Base-by-base conservation (phyloP, 371 early-diverging fungal species). In the Mortierella polycephala region DNA sequence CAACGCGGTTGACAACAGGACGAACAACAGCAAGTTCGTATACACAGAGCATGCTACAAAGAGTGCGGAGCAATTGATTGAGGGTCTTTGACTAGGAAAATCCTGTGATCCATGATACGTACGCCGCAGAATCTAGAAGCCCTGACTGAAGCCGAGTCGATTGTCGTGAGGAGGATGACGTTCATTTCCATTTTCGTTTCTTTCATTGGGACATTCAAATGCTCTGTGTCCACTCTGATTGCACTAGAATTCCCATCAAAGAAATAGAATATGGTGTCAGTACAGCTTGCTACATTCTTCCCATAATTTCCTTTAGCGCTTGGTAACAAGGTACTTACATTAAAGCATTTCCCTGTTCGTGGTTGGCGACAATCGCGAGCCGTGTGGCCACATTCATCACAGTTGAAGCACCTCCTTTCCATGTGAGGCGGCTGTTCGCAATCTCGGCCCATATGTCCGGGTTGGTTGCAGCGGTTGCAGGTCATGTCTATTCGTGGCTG, bases 391-490 rank as follows among this genome's bases (percentile, higher is more conserved):
- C 20, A 30, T 46, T 69, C 71, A 11, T 58, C 57, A 52, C 60
- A 71, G 60, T 57, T 16, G 45, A 37, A 20, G 49, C 54, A 55
- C 21, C 21, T 4, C 4, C 30, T 30, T 30, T 30, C 13, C 44
- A 49, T 10, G 45, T 12, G 21, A 11, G 7, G 60, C 40, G n/a
- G 63, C 55, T 71, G 76, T 49, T 85, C 72, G 79, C 88, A 89
- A 39, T 86, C 85, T 16, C 84, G 69, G 52, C 83, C 72, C 53
- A 85, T 81, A 64, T 92, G 92, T 40, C 91, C 92, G 51, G 68
- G 21, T 69, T 87, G 71, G 50, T 83, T 81, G 77, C 94, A 93
- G 64, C 86, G 91, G 85, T 89, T 89, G 85, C 93, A 93, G 23
- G 72, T 45, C 40, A 82, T 64, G 37, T 69, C 68, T 7, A 56